These are phyloP conservation scores for Rubroshorea leprosula DNA, from an alignment of 345 rosid genomes.

Conservation along the genomic window DNA sequence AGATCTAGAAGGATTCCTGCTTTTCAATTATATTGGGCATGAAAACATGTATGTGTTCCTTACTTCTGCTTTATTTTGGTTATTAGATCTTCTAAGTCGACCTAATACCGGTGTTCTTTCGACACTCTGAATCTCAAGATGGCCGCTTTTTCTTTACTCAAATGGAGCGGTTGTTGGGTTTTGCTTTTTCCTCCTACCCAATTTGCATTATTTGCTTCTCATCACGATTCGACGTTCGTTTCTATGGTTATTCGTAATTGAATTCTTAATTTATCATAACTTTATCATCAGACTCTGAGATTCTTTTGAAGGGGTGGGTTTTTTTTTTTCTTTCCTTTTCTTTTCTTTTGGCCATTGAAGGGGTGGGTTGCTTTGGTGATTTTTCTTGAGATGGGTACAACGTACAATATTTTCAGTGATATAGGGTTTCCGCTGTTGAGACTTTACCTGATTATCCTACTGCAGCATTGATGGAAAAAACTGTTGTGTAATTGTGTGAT, in stretches of 20 bases:
- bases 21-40: background rate
- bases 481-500: background rate
- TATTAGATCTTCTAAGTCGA: background rate
- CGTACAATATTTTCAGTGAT: too few species aligned
- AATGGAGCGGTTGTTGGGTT: background rate
- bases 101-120: background rate
- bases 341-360: too few species aligned
- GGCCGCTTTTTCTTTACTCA: background rate
- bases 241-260: background rate
- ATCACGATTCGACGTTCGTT: background rate
- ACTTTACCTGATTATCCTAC: too few species aligned
- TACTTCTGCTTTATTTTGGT: background rate
- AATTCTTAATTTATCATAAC: background rate
- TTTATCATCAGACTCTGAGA: background rate
- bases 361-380: too few species aligned
- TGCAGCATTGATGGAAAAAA: background rate
- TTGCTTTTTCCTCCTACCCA: background rate
- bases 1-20: background rate
- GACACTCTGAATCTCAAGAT: slow-evolving; percentile 3
- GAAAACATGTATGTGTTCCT: background rate
- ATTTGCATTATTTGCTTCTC: background rate
- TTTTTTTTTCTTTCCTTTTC: too few species aligned
- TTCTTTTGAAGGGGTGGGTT: too few species aligned
- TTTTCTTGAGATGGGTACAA: too few species aligned
- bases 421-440: too few species aligned